Percentiles rank a stretch among this genome's conserved stretches.
Evolutionary conservation across 331 rosid genomes (phyloP).

Genomic region (Quercus lobata): DNA sequence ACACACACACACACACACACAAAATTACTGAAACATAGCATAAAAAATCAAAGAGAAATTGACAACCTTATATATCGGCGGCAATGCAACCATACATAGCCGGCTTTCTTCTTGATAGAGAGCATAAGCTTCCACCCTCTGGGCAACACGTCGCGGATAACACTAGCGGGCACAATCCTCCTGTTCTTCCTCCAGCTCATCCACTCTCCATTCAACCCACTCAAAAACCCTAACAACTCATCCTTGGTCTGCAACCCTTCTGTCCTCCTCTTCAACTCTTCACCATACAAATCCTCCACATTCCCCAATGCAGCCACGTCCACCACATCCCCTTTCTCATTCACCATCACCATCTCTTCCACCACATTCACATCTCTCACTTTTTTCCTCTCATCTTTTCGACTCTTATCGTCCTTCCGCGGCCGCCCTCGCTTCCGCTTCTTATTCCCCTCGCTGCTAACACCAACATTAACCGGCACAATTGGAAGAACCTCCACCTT

Average conservation of each 20-base stretch:
- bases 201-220: conserved; percentile 59
- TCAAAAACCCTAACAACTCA: conserved; percentile 48
- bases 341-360: conserved; percentile 3
- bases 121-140: conserved; percentile 64
- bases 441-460: not conserved
- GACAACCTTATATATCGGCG: conserved; percentile 66
- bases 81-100: conserved; percentile 44
- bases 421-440: conserved; percentile 82
- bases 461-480: not conserved
- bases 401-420: conserved; percentile 33
- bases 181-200: conserved; percentile 60
- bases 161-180: conserved; percentile 53
- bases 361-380: not conserved
- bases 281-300: conserved; percentile 37
- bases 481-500: not conserved
- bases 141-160: conserved; percentile 43
- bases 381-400: conserved; percentile 1
- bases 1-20: no score
- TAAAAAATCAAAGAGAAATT: conserved; percentile 3
- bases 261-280: conserved; percentile 55
- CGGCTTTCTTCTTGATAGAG: conserved; percentile 44
- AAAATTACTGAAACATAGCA: not conserved
- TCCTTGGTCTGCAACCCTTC: conserved; percentile 44
- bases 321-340: conserved; percentile 12
- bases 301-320: conserved; percentile 30